Conservation (phyloP, 805 yeast genomes). For the Wickerhamiella sergipiensis region DNA sequence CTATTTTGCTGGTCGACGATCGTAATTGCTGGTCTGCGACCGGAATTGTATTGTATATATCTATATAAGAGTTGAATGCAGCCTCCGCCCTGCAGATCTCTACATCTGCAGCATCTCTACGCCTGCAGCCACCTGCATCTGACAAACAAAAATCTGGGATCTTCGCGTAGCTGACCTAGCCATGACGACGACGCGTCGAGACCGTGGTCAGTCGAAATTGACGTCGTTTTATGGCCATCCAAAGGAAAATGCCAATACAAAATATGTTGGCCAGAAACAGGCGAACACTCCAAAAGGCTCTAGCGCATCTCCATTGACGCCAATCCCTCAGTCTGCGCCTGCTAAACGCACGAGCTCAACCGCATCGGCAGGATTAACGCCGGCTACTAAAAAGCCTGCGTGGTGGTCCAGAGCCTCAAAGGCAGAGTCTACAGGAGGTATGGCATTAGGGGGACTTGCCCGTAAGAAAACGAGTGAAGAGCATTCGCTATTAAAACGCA, state of each 20-base stretch:
- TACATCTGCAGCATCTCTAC: too few relatives aligned
- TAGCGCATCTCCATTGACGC: neutral
- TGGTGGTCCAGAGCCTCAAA: neutral
- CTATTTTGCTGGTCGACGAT: slow-evolving; percentile 16
- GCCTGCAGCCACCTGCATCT: neutral
- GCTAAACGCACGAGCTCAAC: neutral
- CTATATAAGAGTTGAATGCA: neutral
- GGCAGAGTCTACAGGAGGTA: neutral
- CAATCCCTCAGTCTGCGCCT: neutral
- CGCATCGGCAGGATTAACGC: neutral
- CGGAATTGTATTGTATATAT: too few relatives aligned
- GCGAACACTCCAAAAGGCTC: neutral
- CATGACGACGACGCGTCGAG: neutral
- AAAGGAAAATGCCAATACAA: neutral
- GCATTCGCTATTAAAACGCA: neutral
- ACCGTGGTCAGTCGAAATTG: neutral
- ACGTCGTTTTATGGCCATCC: neutral
- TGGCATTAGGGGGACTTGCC: neutral
- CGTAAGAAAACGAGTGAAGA: neutral
- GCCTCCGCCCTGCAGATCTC: too few relatives aligned
- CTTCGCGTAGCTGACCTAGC: neutral
- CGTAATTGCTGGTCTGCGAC: too few relatives aligned
- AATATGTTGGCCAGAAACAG: neutral
- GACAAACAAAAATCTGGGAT: neutral
- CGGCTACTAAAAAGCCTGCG: neutral